A percentile compares a stretch with the other conserved stretches of the same genome.
Evolutionary conservation across 83 land plant species (phyloP).

Genomic region (Larix sibirica): DNA sequence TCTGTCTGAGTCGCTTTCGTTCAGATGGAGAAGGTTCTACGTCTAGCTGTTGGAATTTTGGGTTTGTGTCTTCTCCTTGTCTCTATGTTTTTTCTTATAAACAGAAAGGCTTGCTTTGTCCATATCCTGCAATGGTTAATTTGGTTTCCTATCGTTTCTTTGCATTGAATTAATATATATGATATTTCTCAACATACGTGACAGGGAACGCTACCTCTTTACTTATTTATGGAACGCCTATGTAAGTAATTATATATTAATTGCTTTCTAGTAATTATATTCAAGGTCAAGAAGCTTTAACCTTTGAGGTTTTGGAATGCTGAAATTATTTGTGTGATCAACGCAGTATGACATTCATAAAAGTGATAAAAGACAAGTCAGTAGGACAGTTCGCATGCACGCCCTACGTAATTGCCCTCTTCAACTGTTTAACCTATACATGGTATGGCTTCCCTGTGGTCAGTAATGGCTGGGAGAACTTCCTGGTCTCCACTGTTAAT

Average conservation of each 20-base stretch:
- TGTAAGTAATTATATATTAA: not conserved
- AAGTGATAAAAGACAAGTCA: not conserved
- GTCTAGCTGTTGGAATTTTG: slow-evolving; percentile 13
- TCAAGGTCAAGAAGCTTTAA: not conserved
- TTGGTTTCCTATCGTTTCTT: not conserved
- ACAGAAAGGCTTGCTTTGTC: not conserved
- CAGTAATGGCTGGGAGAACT: slow-evolving; percentile 10
- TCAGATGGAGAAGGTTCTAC: not conserved
- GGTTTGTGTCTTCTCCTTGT: not conserved
- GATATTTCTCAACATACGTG: not conserved
- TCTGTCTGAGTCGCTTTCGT: not conserved
- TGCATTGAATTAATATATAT: not conserved
- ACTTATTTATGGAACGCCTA: not conserved
- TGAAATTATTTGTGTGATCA: not conserved
- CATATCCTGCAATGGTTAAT: not conserved
- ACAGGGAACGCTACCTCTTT: slow-evolving; percentile 8
- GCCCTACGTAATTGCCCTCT: slow-evolving; percentile 18
- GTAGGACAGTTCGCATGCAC: not conserved
- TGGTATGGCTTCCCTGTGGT: slow-evolving; percentile 20
- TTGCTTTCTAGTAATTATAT: not conserved
- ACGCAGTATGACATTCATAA: slow-evolving; percentile 2
- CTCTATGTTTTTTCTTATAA: not conserved
- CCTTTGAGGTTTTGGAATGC: not conserved
- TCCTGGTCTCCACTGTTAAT: slow-evolving; percentile 4
- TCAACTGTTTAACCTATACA: slow-evolving; percentile 1